Evolutionary conservation across 106 monocot genomes (phyloP).

Genomic region (Phalaenopsis aphrodite): DNA sequence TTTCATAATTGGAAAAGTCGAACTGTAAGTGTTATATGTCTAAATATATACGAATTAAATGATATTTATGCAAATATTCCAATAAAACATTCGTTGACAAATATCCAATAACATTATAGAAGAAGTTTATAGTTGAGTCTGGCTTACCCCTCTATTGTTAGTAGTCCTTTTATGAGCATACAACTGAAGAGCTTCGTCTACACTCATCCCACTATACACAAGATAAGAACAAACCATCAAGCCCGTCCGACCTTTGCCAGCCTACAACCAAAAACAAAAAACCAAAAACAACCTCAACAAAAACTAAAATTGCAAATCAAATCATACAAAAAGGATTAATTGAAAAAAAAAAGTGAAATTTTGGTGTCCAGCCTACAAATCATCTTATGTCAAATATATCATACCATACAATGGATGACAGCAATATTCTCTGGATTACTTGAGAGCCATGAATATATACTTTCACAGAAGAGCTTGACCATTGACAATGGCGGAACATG

Average conservation of each 20-base stretch:
- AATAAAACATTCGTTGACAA: too few relatives aligned
- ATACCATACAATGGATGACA: constrained; percentile 56
- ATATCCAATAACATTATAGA: too few relatives aligned
- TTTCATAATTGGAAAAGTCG: too few relatives aligned
- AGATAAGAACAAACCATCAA: constrained; percentile 53
- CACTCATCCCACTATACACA: constrained; percentile 39
- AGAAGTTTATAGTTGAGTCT: not conserved
- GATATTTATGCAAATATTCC: too few relatives aligned
- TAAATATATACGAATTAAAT: too few relatives aligned
- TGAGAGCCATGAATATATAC: constrained; percentile 42
- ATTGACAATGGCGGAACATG: constrained; percentile 41
- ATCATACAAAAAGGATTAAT: not conserved
- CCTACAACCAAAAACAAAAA: constrained; percentile 16
- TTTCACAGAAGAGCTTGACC: constrained; percentile 51
- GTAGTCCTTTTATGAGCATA: constrained; percentile 43
- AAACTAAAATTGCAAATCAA: not conserved
- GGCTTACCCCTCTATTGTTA: constrained; percentile 40
- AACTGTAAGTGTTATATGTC: too few relatives aligned
- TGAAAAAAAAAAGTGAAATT: too few relatives aligned
- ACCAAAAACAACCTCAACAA: too few relatives aligned
- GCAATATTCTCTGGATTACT: constrained; percentile 41
- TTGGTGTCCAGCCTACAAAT: too few relatives aligned
- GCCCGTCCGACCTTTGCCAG: constrained; percentile 59
- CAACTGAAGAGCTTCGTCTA: constrained; percentile 42
- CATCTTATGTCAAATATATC: not conserved